These are phyloP conservation scores for Cyclanthera cordifolia DNA, from an alignment of 306 rosid species.

Conservation along the genomic window DNA sequence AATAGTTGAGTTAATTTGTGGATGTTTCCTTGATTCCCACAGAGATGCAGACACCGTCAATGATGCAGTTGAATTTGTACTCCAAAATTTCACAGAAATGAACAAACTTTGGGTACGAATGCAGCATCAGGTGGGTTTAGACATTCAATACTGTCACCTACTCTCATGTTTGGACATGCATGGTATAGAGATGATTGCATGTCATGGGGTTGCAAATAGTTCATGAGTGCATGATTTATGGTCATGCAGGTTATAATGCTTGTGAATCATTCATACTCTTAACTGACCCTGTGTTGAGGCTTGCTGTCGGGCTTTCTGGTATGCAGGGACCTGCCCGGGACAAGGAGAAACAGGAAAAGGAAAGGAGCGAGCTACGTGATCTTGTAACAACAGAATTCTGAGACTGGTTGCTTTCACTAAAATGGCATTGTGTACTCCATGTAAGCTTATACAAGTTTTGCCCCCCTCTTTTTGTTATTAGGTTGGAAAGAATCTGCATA, in stretches of 20 bases:
- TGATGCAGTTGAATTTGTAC: constrained; percentile 53
- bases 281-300: constrained; percentile 99
- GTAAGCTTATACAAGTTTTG: constrained; percentile 54
- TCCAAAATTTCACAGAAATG: constrained; percentile 56
- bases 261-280: constrained; percentile 81
- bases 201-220: constrained; percentile 38
- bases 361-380: constrained; percentile 93
- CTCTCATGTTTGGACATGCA: constrained; percentile 35
- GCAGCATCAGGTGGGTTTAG: constrained; percentile 57
- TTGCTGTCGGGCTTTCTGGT: constrained; percentile 98
- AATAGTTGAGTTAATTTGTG: background rate
- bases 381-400: constrained; percentile 69
- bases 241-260: constrained; percentile 64
- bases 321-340: constrained; percentile 99
- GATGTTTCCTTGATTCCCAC: constrained; percentile 6
- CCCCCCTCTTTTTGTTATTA: constrained; percentile 38
- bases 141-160: constrained; percentile 18
- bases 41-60: constrained; percentile 49
- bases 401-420: constrained; percentile 55
- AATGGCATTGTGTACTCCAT: constrained; percentile 36
- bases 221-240: constrained; percentile 59
- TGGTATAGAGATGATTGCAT: constrained; percentile 39
- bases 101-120: constrained; percentile 63
- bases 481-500: constrained; percentile 98
- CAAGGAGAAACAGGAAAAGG: constrained; percentile 96